Evolutionary conservation across 306 rosid genomes (phyloP), one percentile per base, ranked within the genome.

Genomic region (Crataegus laevigata): DNA sequence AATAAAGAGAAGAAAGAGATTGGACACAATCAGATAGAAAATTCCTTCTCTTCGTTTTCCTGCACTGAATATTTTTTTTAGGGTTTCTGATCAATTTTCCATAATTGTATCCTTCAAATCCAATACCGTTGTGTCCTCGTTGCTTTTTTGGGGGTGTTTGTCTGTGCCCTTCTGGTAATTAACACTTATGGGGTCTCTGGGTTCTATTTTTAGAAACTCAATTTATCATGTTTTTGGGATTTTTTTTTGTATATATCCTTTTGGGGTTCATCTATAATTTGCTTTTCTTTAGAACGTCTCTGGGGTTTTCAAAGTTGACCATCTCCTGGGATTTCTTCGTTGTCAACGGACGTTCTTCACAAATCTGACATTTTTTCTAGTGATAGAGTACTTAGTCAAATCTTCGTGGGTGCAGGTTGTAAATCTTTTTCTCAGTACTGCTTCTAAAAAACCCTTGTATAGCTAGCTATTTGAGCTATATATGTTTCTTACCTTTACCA

Each of bases 51-150:
- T 38, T 36, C 15, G 45, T 59, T 26, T 29, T 21, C 14, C 19
- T 45, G 36, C 78, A 17, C 65, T 32, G 50, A 75, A 45, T 57
- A 17, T 59, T 72, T 38, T 24, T 47, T 73, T 80, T 79, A 82
- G 87, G 87, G 92, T 82, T 86, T 84, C 82, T 75, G 74, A 54
- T 45, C 66, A 40, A 63, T 45, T 67, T 67, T 45, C 72, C 60
- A 14, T 72, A 25, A 52, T 29, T 74, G 50, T 51, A 38, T 22
- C 66, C 3, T 11, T 61, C 36, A 15, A 2, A 3, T 63, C 42
- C 69, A 18, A 21, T 28, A 47, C 15, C 38, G 11, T 66, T 7
- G 66, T 59, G 29, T 24, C n/a, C 22, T 68, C 43, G 26, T 63
- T 13, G 66, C 38, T 36, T 66, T 72, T 42, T 29, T n/a, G 38